phyloP scores from a whole-genome alignment of 768 basidiomycete genomes.

The Floccularia luteovirens region DNA sequence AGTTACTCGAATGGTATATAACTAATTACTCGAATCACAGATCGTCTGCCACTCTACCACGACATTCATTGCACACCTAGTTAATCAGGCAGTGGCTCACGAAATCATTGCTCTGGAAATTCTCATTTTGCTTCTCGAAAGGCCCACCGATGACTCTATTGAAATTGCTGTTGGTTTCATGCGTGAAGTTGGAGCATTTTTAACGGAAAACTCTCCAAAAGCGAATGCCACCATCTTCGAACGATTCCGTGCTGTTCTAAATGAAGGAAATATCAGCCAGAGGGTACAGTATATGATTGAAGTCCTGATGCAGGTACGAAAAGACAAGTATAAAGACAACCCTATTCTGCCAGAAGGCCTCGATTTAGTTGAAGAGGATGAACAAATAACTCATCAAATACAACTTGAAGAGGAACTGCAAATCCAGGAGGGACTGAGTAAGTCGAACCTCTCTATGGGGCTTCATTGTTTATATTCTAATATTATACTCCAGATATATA shows the following conservation, averaged over 20 bases:
- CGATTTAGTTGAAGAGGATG: slow-evolving; percentile 96
- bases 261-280: slow-evolving; percentile 92
- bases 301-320: slow-evolving; percentile 97
- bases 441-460: slow-evolving; percentile 20
- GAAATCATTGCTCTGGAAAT: slow-evolving; percentile 94
- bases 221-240: slow-evolving; percentile 94
- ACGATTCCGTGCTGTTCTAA: slow-evolving; percentile 93
- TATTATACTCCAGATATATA: slow-evolving; percentile 64
- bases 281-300: slow-evolving; percentile 99
- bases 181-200: slow-evolving; percentile 94
- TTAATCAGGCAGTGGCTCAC: slow-evolving; percentile 90
- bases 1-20: background rate
- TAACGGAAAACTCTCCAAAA: slow-evolving; percentile 89
- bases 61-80: slow-evolving; percentile 85
- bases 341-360: slow-evolving; percentile 90
- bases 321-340: slow-evolving; percentile 99
- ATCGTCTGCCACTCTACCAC: slow-evolving; percentile 91
- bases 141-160: slow-evolving; percentile 95
- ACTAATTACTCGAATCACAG: slow-evolving; percentile 28
- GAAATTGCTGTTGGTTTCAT: slow-evolving; percentile 98
- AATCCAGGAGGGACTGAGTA: slow-evolving; percentile 91
- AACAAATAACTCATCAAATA: slow-evolving; percentile 93
- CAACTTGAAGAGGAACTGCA: slow-evolving; percentile 90
- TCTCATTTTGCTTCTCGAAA: slow-evolving; percentile 89
- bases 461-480: slow-evolving; percentile 5